Base-by-base conservation (phyloP, 805 yeast genomes). In the Candida wancherniae region DNA sequence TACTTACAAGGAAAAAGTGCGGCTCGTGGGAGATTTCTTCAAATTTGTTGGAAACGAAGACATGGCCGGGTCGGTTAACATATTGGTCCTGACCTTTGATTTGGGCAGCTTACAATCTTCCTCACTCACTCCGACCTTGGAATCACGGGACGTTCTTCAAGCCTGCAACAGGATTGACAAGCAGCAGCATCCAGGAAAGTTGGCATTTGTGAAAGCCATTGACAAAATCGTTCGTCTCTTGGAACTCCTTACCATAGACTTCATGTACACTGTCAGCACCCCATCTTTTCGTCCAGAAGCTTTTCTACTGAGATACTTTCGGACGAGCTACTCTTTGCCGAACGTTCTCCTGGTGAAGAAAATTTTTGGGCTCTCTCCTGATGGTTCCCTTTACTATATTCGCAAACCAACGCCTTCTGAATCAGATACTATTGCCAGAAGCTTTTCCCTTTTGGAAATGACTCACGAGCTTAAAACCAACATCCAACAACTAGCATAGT, bases 1-100 rank as follows among this genome's bases (percentile, higher is more conserved):
- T 17, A 32, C 45, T 2, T 44, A 44, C 29, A 44, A 42, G 24
- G 48, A 44, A 17, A 37, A 40, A 18, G 31, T 42, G 4, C 34
- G 40, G 8, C 35, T 44, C 10, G 45, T 44, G 9, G 34, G 37
- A 5, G 38, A 33, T 5, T 44, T 42, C 21, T 22, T 44, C 20
- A 32, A 26, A 15, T 27, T 25, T 5, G 11, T 33, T 8, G 24
- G 31, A 4, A 23, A 31, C 4, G 28, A 27, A 4, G 23, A 25
- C 6, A 34, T 34, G 5, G 29, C 34, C 15, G 38, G 43, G n/a
- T 30, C 37, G n/a, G 12, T 39, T 17, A 18, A 17, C 22, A 36
- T 31, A n/a, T 27, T 39, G 15, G 26, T 34, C 4, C 28, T 31
- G 9, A 22, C 26, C 6, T 39, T 31, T 12, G 41, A 39, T 17